Evolutionary conservation across 2,329 filamentous ascomycete genomes (phyloP).

Genomic region (Neonectria ditissima): DNA sequence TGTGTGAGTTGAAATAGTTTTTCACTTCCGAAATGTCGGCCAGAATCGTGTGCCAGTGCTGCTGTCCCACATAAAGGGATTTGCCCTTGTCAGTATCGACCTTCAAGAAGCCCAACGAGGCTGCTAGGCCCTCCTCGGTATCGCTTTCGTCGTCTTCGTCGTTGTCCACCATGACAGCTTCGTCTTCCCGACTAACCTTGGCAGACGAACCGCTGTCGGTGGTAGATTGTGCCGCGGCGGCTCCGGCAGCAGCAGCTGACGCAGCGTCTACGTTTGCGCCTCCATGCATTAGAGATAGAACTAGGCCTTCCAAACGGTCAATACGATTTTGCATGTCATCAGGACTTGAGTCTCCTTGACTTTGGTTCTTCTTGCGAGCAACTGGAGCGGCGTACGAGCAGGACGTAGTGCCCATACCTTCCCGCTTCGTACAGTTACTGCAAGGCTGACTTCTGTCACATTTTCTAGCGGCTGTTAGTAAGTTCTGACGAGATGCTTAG

Average conservation of each 20-base stretch:
- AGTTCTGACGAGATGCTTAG: conserved; percentile 7
- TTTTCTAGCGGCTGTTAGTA: conserved; percentile 69
- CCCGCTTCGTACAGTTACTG: conserved; percentile 93
- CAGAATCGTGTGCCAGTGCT: conserved; percentile 85
- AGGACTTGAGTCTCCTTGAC: conserved; percentile 70
- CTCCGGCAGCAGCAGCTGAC: conserved; percentile 49
- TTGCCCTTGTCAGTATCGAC: conserved; percentile 82
- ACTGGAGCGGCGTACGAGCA: conserved; percentile 85
- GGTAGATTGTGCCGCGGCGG: conserved; percentile 50
- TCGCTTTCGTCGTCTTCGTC: conserved; percentile 70
- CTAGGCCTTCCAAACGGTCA: conserved; percentile 91
- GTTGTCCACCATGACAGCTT: conserved; percentile 59
- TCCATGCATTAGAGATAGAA: conserved; percentile 93
- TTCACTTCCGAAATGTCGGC: conserved; percentile 92
- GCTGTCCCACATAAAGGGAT: conserved; percentile 83
- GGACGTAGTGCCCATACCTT: conserved; percentile 81
- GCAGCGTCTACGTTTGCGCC: conserved; percentile 67
- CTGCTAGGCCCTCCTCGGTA: conserved; percentile 74
- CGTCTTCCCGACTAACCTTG: conserved; percentile 67
- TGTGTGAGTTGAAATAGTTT: conserved; percentile 86
- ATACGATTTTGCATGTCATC: conserved; percentile 99
- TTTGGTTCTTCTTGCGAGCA: conserved; percentile 79
- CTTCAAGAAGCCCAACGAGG: conserved; percentile 84
- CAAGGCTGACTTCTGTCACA: conserved; percentile 93
- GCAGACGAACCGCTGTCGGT: conserved; percentile 60